Percentiles rank a stretch among this genome's conserved stretches.
phyloP scores from a whole-genome alignment of 495 filamentous ascomycete genomes.

The Penicillium psychrofluorescens region DNA sequence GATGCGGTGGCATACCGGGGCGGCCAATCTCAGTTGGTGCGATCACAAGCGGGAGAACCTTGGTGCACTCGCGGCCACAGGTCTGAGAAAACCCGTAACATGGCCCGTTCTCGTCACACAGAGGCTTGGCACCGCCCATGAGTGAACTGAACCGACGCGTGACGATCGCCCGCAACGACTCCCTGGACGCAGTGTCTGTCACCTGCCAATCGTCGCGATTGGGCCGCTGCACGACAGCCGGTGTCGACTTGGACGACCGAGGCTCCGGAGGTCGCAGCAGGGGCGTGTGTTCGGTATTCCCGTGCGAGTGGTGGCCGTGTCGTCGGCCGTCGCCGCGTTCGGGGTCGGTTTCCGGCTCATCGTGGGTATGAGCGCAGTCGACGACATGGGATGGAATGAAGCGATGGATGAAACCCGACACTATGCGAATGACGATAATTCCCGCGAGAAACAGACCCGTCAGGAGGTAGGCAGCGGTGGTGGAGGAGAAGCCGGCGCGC shows the following conservation, averaged over 20 bases:
- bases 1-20: conserved; percentile 2
- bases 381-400: conserved; percentile 90
- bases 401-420: conserved; percentile 74
- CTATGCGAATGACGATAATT: conserved; percentile 72
- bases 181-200: conserved; percentile 11
- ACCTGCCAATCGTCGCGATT: neutral
- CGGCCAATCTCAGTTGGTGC: conserved; percentile 6
- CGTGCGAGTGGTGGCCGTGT: conserved; percentile 12
- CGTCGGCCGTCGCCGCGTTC: conserved; percentile 18
- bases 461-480: conserved; percentile 60
- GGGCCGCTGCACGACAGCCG: conserved; percentile 14
- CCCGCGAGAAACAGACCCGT: conserved; percentile 75
- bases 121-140: conserved; percentile 56
- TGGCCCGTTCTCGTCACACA: conserved; percentile 67
- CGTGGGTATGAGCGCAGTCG: conserved; percentile 80
- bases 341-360: conserved; percentile 25
- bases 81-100: conserved; percentile 83
- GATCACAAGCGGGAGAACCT: conserved; percentile 15
- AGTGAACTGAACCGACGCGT: conserved; percentile 52
- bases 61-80: conserved; percentile 70
- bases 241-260: conserved; percentile 17
- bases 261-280: conserved; percentile 18
- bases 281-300: conserved; percentile 38
- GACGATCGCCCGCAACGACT: conserved; percentile 32
- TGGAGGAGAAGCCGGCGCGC: conserved; percentile 56